Evolutionary conservation across 768 basidiomycete species (phyloP).

Genomic region (Panaeolus cyanescens): DNA sequence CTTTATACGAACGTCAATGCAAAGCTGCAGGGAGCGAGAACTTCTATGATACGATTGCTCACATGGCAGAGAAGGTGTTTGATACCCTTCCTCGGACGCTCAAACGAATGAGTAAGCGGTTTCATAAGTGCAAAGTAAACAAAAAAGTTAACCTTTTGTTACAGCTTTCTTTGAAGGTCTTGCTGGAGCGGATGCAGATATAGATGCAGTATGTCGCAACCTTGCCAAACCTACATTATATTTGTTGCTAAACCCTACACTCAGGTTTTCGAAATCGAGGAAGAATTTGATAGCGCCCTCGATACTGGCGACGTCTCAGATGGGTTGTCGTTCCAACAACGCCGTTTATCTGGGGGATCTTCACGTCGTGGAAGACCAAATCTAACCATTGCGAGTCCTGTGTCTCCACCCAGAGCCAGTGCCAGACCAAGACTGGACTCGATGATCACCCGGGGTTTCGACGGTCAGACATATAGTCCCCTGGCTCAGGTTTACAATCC

Average conservation of each 20-base stretch:
- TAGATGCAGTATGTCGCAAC: conserved; percentile 59
- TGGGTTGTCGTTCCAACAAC: conserved; percentile 16
- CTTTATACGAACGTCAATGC: conserved; percentile 84
- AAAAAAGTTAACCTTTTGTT: background rate
- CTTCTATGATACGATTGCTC: conserved; percentile 73
- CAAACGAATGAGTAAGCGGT: conserved; percentile 69
- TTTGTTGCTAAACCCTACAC: background rate
- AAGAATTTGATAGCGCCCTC: conserved; percentile 62
- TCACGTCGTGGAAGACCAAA: conserved; percentile 11
- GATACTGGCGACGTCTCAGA: conserved; percentile 45
- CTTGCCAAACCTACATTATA: background rate
- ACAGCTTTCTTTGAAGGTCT: conserved; percentile 80
- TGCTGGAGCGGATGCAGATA: conserved; percentile 70
- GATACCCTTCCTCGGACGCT: conserved; percentile 78
- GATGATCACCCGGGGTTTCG: conserved; percentile 37
- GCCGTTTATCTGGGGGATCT: conserved; percentile 20
- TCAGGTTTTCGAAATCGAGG: conserved; percentile 81
- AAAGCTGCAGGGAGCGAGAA: conserved; percentile 64
- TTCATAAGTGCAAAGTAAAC: background rate
- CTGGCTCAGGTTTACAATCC: conserved; percentile 78
- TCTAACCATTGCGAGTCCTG: conserved; percentile 5
- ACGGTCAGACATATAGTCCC: conserved; percentile 54
- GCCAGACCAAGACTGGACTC: conserved; percentile 47
- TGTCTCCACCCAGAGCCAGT: conserved; percentile 20
- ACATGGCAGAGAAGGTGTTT: conserved; percentile 66